Percentiles rank a stretch among this genome's conserved stretches.
phyloP scores from a whole-genome alignment of 805 yeast genomes.

The Lachancea meyersii region DNA sequence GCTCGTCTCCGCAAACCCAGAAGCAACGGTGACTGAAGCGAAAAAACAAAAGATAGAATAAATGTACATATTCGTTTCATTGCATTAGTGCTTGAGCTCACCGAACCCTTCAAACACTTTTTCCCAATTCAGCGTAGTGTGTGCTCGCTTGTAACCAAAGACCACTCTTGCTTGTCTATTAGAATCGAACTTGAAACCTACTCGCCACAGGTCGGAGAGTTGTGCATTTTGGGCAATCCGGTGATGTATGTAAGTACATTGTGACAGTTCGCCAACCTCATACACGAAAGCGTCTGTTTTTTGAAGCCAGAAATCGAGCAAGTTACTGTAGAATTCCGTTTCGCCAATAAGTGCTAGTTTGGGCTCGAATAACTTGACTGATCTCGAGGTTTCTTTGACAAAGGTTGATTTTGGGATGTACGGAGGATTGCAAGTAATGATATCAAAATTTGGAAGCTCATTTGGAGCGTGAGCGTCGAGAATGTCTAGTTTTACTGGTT shows the following conservation, averaged over 20 bases:
- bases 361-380: slow-evolving; percentile 76
- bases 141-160: slow-evolving; percentile 46
- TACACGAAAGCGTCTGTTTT: slow-evolving; percentile 54
- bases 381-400: slow-evolving; percentile 44
- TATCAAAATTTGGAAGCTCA: slow-evolving; percentile 31
- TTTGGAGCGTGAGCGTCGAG: neutral
- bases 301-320: slow-evolving; percentile 42
- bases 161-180: slow-evolving; percentile 52
- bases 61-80: neutral
- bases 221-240: slow-evolving; percentile 14
- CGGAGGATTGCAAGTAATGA: slow-evolving; percentile 87
- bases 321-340: slow-evolving; percentile 57
- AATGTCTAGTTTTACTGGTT: slow-evolving; percentile 2
- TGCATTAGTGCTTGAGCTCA: slow-evolving; percentile 6
- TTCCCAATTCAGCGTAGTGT: slow-evolving; percentile 3
- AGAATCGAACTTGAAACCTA: slow-evolving; percentile 46
- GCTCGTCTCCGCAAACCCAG: neutral
- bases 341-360: slow-evolving; percentile 72
- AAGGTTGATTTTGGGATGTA: slow-evolving; percentile 44
- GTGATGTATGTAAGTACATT: slow-evolving; percentile 40
- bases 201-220: slow-evolving; percentile 39
- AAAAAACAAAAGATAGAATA: slow-evolving; percentile 10
- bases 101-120: slow-evolving; percentile 11
- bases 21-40: slow-evolving; percentile 9
- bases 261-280: slow-evolving; percentile 64